Conservation (phyloP, 2,329 filamentous ascomycete genomes). For the Aspergillus neoniger region DNA sequence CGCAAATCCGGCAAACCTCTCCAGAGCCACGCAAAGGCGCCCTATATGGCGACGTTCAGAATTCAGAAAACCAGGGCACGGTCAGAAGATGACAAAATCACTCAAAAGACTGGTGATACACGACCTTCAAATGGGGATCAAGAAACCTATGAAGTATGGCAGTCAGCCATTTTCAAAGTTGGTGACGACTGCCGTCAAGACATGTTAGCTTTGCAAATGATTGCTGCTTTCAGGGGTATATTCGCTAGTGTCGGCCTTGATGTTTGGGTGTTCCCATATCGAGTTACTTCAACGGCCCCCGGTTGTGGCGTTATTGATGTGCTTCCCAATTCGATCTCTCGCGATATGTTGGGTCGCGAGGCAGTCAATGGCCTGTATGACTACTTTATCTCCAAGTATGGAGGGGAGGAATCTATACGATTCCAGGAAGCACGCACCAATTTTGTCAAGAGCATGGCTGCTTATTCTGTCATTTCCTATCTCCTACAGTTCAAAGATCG, state of each 20-base stretch:
- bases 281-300: conserved; percentile 94
- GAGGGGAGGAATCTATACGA: conserved; percentile 88
- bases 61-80: conserved; percentile 72
- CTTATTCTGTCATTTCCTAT: conserved; percentile 96
- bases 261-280: conserved; percentile 95
- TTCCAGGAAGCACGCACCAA: conserved; percentile 96
- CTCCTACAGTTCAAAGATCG: conserved; percentile 98
- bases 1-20: conserved; percentile 96
- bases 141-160: conserved; percentile 89
- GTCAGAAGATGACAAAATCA: conserved; percentile 28
- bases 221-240: conserved; percentile 94
- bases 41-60: conserved; percentile 98
- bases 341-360: conserved; percentile 97
- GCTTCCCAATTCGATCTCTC: conserved; percentile 93
- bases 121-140: conserved; percentile 32
- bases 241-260: conserved; percentile 94
- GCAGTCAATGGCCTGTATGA: conserved; percentile 98
- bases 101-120: conserved; percentile 23
- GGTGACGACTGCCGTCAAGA: conserved; percentile 98
- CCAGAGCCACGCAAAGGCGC: conserved; percentile 96
- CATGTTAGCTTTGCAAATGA: conserved; percentile 94
- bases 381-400: conserved; percentile 97
- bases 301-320: conserved; percentile 98
- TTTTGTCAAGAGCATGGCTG: conserved; percentile 99
- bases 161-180: conserved; percentile 99